phyloP scores from a whole-genome alignment of 2,329 filamentous ascomycete species.

The Lasiodiplodia gonubiensis region DNA sequence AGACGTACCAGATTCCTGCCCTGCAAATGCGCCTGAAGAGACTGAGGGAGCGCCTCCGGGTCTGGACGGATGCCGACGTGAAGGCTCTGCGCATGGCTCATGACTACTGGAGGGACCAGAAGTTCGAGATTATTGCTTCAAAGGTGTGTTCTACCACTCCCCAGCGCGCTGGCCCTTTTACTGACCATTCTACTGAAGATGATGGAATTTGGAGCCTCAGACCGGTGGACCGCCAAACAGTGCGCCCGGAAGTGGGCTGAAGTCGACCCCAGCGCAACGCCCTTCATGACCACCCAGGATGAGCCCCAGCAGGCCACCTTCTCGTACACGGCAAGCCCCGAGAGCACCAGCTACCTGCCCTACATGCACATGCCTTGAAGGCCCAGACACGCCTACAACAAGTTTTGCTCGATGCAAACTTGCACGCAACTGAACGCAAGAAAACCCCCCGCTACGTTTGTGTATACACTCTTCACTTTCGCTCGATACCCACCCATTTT shows the following conservation, averaged over 20 bases:
- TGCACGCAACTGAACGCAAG: slow-evolving; percentile 18
- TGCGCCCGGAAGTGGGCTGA: slow-evolving; percentile 60
- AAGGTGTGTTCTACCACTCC: slow-evolving; percentile 47
- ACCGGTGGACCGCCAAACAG: slow-evolving; percentile 58
- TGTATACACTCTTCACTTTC: slow-evolving; percentile 22
- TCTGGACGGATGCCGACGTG: slow-evolving; percentile 59
- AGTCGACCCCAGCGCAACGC: slow-evolving; percentile 43
- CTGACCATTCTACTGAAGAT: slow-evolving; percentile 47
- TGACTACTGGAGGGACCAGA: slow-evolving; percentile 60
- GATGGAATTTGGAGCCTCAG: slow-evolving; percentile 56
- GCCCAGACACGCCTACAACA: neutral
- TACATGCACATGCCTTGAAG: slow-evolving; percentile 40
- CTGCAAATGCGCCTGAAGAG: slow-evolving; percentile 62
- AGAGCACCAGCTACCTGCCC: slow-evolving; percentile 41
- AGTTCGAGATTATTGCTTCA: slow-evolving; percentile 60
- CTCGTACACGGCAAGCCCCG: slow-evolving; percentile 44
- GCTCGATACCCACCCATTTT: slow-evolving; percentile 17
- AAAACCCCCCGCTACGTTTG: neutral
- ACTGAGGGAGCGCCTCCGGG: slow-evolving; percentile 56
- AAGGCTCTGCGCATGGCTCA: slow-evolving; percentile 56
- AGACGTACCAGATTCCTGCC: slow-evolving; percentile 57
- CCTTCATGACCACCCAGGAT: slow-evolving; percentile 44
- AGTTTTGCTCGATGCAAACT: slow-evolving; percentile 19
- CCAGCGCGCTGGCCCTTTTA: neutral
- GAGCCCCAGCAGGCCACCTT: slow-evolving; percentile 28